Evolutionary conservation across 257 asterid genomes (phyloP), one percentile per base, ranked within the genome.

Genomic region (Paulownia fortunei): DNA sequence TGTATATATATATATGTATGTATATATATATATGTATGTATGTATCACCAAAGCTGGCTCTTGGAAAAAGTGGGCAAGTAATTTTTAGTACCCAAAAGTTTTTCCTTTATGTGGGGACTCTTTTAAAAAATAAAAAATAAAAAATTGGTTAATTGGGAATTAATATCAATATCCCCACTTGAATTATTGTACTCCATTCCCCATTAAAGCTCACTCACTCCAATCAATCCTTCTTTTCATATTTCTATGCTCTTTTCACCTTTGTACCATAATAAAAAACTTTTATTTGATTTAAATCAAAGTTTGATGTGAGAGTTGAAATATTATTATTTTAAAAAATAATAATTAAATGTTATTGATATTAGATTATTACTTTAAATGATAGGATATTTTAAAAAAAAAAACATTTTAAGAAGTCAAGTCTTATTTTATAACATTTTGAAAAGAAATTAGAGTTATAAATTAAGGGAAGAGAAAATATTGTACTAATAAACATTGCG

Each of bases 181-280:
- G 65, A 82, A 84, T 82, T 71, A 83, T 87, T 83, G 88, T 85
- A 76, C 87, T 69, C 72, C 37, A 49, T 15, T 72, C 32, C 36
- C 55, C 30, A 77, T 23, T 79, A 61, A 84, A 76, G 81, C 72
- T 59, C 58, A 41, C 47, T 59, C 55, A 32, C 60, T 74, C 16
- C 74, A 56, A 30, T 62, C 64, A 73, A 16, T 54, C 74, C 59
- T 59, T 58, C 56, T 74, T 74, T 76, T 79, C 16, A 26, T 68
- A 79, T 52, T 24, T 82, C 69, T 60, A 58, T 66, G 39, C 36
- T 37, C 44, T 52, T 16, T 60, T 18, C 62, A 56, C 70, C 37
- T 8, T 18, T 7, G 7, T 36, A 18, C 42, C 11, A 58, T 42
- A 42, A 8, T 8, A 37, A 62, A n/a, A 2, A 42, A 1, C 49